Base-by-base conservation (phyloP, 108 stramenopile genomes). In the Parietichytrium sp. region DNA sequence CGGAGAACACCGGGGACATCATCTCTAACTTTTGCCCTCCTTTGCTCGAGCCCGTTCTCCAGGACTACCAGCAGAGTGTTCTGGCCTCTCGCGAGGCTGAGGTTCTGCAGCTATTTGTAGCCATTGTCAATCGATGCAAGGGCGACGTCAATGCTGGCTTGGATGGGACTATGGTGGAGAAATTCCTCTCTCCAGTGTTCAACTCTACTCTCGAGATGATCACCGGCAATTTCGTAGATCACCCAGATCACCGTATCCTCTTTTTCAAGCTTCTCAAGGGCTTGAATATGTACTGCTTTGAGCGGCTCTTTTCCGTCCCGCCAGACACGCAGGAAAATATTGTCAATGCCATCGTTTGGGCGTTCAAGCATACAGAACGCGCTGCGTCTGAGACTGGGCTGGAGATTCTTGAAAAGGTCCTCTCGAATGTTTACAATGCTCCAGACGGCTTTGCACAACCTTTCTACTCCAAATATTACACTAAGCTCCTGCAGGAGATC, bases 161-260 rank as follows among this genome's bases (percentile, higher is more conserved):
- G 53, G 90, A 94, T 54, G 86, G 93, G 33, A 83, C 90, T 49
- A 93, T 95, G 51, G 95, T 99, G 18, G 95, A 96, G 36, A 89
- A 94, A 47, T 95, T 99, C 49, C 95, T 98, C 93, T 95, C 95
- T 77, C 94, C 96, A 51, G 93, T 98, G 48, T 97, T 98, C 82
- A 96, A 97, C 89, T 93, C 94, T 83, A 98, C 97, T 50, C 88
- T 99, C 77, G 95, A 96, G 85, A 97, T 99, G 96, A 98, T 99
- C 83, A 98, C 96, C 7, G 88, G 82, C 47, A 99, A 99, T 89
- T 96, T 96, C 84, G 96, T 95, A 86, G 98, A 99, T 86, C 96
- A 91, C 82, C 98, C 98, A 7, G 98, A 99, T 89, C 96, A 96
- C 87, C 91, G 98, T 51, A 92, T 97, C 54, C 90, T 92, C 38